A percentile compares a stretch with the other conserved stretches of the same genome.
Evolutionary conservation across 495 filamentous ascomycete genomes (phyloP).

Genomic region (Durotheca rogersii): DNA sequence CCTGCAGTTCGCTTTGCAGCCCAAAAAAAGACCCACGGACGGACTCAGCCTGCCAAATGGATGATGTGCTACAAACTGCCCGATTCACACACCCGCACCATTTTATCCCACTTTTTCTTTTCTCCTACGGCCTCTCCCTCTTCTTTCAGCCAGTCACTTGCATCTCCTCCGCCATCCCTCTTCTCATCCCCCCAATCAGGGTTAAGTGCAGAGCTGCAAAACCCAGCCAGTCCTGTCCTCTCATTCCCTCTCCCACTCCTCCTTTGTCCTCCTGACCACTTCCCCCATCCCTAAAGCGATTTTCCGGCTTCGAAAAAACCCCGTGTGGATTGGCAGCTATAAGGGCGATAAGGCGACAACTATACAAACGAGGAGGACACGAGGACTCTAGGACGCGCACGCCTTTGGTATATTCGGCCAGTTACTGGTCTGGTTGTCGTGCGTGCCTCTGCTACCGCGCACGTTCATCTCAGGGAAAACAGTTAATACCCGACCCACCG

Average conservation of each 20-base stretch:
- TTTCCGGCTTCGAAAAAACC: conserved; percentile 11
- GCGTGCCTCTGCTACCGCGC: conserved; percentile 5
- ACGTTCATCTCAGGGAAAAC: conserved; percentile 8
- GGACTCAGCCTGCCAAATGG: conserved; percentile 16
- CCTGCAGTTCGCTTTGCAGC: not conserved
- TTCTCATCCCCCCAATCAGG: conserved; percentile 15
- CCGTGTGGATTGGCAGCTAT: too few relatives aligned
- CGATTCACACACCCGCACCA: conserved; percentile 21
- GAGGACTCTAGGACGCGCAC: conserved; percentile 7
- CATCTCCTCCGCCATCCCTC: not conserved
- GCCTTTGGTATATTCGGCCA: too few relatives aligned
- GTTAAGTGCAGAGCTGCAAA: conserved; percentile 27
- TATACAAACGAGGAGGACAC: conserved; percentile 11
- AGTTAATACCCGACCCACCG: conserved; percentile 24
- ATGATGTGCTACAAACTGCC: not conserved
- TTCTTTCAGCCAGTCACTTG: conserved; percentile 28
- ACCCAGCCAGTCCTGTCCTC: conserved; percentile 11
- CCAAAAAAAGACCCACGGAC: not conserved
- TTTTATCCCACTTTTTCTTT: conserved; percentile 30
- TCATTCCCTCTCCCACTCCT: conserved; percentile 13
- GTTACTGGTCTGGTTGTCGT: conserved; percentile 2
- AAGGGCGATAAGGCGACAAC: conserved; percentile 14
- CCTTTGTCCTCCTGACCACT: conserved; percentile 26
- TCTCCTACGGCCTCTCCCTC: conserved; percentile 27
- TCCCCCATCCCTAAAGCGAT: not conserved